These are phyloP conservation scores for Rubus parviflorus DNA, from an alignment of 306 rosid genomes.

Conservation along the genomic window DNA sequence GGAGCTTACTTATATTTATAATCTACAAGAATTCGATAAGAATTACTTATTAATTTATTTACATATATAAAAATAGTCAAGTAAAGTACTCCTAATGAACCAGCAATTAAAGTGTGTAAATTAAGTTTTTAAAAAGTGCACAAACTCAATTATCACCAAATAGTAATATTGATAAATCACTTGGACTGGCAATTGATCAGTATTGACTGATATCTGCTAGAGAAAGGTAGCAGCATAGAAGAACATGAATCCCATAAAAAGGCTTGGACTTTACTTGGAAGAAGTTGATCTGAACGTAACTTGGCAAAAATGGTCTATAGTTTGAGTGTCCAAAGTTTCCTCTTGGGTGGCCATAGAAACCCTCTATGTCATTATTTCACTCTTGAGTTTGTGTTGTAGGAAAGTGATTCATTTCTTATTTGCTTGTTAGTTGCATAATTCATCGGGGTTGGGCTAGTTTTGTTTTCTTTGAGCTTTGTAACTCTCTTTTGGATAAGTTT, in stretches of 20 bases:
- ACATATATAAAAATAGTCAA: no score
- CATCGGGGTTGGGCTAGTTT: neutral
- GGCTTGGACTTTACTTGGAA: neutral
- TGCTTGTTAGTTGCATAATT: no score
- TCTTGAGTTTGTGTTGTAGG: no score
- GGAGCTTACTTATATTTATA: no score
- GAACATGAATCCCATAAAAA: neutral
- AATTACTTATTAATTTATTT: no score
- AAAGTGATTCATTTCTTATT: no score
- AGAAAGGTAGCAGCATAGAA: neutral
- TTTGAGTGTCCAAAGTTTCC: neutral
- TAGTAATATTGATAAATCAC: neutral
- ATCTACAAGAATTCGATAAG: no score
- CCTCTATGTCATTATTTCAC: neutral
- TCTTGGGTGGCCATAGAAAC: neutral
- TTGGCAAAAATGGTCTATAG: neutral
- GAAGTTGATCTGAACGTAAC: neutral
- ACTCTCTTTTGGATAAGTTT: neutral
- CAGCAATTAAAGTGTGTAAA: neutral
- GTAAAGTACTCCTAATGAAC: neutral
- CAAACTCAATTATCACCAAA: neutral
- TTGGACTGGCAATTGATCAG: neutral
- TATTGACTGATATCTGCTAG: neutral
- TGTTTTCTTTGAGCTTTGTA: neutral
- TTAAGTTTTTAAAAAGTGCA: no score